Evolutionary conservation across 1,284 basidiomycete genomes (phyloP).

Genomic region (Fomitopsis schrenkii): DNA sequence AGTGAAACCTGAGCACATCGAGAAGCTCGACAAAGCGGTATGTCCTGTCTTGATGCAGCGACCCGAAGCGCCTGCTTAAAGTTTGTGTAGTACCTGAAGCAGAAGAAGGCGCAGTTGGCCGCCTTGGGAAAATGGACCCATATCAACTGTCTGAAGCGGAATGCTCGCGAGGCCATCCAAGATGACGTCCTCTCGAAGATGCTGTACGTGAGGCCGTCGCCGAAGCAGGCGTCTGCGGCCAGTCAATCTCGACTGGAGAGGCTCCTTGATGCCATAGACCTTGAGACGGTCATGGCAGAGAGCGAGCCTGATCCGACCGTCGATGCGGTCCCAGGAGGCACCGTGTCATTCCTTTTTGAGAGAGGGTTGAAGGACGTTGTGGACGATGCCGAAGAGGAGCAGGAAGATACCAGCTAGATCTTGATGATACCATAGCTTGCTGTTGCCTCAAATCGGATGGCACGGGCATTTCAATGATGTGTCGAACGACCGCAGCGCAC

Average conservation of each 20-base stretch:
- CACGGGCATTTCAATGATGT: too few relatives aligned
- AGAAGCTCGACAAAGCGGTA: conserved; percentile 54
- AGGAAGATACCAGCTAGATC: background rate
- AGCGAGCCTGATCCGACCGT: conserved; percentile 24
- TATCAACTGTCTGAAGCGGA: conserved; percentile 61
- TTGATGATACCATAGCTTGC: too few relatives aligned
- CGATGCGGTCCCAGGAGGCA: conserved; percentile 57
- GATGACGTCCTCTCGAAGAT: conserved; percentile 62
- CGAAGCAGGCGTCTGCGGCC: conserved; percentile 8
- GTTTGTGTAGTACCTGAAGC: conserved; percentile 54
- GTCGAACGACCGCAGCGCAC: too few relatives aligned
- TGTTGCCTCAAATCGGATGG: too few relatives aligned
- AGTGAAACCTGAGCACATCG: conserved; percentile 42
- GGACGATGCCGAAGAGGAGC: conserved; percentile 1
- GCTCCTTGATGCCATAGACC: conserved; percentile 39
- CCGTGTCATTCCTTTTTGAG: conserved; percentile 70
- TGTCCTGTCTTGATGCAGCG: conserved; percentile 13
- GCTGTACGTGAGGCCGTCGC: conserved; percentile 31
- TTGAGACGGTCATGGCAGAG: conserved; percentile 39
- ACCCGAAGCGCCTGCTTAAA: background rate
- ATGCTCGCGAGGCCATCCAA: conserved; percentile 45
- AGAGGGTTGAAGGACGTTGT: conserved; percentile 33
- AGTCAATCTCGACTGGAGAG: conserved; percentile 30
- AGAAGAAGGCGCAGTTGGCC: conserved; percentile 75
- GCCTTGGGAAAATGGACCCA: conserved; percentile 89